These are phyloP conservation scores for Aquilaria sinensis DNA, from an alignment of 345 rosid genomes.

Conservation along the genomic window DNA sequence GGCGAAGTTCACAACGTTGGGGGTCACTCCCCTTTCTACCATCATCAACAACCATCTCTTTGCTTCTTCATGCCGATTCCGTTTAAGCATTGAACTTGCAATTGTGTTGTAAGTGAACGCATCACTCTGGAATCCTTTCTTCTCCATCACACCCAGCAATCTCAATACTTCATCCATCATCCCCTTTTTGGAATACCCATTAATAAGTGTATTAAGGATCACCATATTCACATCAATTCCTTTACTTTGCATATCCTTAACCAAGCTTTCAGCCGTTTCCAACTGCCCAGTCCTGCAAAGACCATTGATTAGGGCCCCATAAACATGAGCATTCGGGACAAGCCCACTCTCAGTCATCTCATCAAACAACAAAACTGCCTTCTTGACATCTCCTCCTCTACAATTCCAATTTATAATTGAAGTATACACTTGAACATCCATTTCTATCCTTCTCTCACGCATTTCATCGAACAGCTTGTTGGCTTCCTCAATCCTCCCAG, in stretches of 20 bases:
- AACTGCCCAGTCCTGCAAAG: slow-evolving; percentile 69
- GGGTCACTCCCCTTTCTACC: slow-evolving; percentile 42
- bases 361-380: slow-evolving; percentile 68
- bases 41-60: slow-evolving; percentile 52
- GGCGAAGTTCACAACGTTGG: slow-evolving; percentile 54
- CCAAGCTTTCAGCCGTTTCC: slow-evolving; percentile 65
- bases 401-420: slow-evolving; percentile 52
- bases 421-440: slow-evolving; percentile 54
- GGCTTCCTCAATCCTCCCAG: slow-evolving; percentile 39
- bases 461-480: slow-evolving; percentile 73
- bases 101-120: slow-evolving; percentile 48
- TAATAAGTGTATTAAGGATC: slow-evolving; percentile 58
- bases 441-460: slow-evolving; percentile 48
- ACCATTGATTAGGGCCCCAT: slow-evolving; percentile 72
- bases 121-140: slow-evolving; percentile 64
- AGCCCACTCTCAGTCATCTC: slow-evolving; percentile 59
- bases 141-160: slow-evolving; percentile 52
- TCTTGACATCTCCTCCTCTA: slow-evolving; percentile 47
- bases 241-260: slow-evolving; percentile 64
- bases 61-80: slow-evolving; percentile 59
- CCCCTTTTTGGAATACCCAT: slow-evolving; percentile 63
- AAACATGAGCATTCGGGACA: slow-evolving; percentile 53
- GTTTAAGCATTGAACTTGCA: slow-evolving; percentile 54
- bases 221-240: slow-evolving; percentile 47
- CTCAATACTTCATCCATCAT: slow-evolving; percentile 63